Evolutionary conservation across 139 green algal genomes (phyloP), one percentile per base, ranked within the genome.

Genomic region (Micractinium sp.): DNA sequence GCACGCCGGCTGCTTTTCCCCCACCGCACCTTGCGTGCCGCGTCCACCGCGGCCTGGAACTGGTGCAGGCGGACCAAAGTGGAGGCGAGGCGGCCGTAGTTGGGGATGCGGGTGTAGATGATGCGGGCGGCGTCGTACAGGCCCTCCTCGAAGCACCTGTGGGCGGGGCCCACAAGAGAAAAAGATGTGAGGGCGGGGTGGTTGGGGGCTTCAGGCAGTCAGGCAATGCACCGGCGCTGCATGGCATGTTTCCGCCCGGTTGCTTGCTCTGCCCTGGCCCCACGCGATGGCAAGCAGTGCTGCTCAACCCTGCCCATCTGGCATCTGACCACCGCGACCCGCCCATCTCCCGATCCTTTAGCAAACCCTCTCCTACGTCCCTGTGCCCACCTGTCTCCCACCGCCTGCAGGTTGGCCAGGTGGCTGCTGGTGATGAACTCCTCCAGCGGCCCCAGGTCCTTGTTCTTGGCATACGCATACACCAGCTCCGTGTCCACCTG

Each of bases 401-500:
- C 71, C 18, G 85, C 75, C 89, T 95, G 92, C 63, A 98, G 86
- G 92, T 97, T 97, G 39, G 95, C 95, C 81, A 93, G 92, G 92
- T 99, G 95, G 1, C 94, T 95, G 85, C 90, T 91, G 61, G 92
- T 91, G 80, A 99, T 97, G 93, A 99, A 99, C 90, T 98, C 97
- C 94, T 99, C 97, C 73, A 99, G 94, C 33, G 94, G 92, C 0
- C 91, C 95, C 56, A 99, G 94, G 85, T 98, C 93, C 88, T 95
- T 91, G 73, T 93, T 98, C 85, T 95, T 95, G 38, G 98, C 98
- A 87, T 99, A 99, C 4, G 98, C 96, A 85, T 99, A 99, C 63
- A 98, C 94, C 53, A 99, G 95, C 95, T 99, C 98, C 1, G 94
- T 98, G 94, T 99, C 98, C 76, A 99, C 97, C 91, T 96, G 94